Evolutionary conservation across 345 rosid genomes (phyloP).

Genomic region (Salix dunnii): DNA sequence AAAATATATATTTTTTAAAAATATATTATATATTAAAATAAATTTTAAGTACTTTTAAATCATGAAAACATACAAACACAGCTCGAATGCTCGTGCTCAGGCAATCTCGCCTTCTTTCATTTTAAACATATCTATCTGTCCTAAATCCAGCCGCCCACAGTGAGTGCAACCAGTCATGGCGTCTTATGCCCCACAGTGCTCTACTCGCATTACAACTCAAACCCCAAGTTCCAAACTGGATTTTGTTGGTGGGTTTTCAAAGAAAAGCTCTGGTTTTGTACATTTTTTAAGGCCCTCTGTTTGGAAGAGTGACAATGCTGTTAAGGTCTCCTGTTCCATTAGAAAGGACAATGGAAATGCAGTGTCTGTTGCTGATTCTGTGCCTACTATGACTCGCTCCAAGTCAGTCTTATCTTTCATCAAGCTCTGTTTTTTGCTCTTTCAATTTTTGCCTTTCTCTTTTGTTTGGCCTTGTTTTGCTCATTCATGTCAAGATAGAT

Average conservation of each 20-base stretch:
- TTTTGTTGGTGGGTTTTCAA: constrained; percentile 2
- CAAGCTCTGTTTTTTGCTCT: not conserved
- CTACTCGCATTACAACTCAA: not conserved
- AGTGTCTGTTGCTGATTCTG: constrained; percentile 2
- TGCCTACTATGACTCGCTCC: constrained; percentile 14
- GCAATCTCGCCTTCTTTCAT: not conserved
- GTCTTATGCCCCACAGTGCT: not conserved
- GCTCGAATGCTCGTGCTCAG: too few relatives aligned
- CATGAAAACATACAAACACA: too few relatives aligned
- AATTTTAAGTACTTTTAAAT: too few relatives aligned
- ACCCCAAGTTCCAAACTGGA: not conserved
- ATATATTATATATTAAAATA: too few relatives aligned
- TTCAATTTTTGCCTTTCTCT: not conserved
- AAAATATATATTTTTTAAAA: too few relatives aligned
- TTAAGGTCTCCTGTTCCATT: constrained; percentile 22
- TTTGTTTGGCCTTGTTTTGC: not conserved
- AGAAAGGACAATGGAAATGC: constrained; percentile 17
- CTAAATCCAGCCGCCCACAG: not conserved
- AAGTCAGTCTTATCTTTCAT: constrained; percentile 12
- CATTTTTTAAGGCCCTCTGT: constrained; percentile 8
- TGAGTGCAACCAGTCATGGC: constrained; percentile 21
- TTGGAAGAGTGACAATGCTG: not conserved
- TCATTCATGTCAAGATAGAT: too few relatives aligned
- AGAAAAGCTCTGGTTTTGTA: constrained; percentile 1
- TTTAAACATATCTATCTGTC: not conserved